Conservation (phyloP, 2,329 filamentous ascomycete genomes). For the Daldinia sp. region DNA sequence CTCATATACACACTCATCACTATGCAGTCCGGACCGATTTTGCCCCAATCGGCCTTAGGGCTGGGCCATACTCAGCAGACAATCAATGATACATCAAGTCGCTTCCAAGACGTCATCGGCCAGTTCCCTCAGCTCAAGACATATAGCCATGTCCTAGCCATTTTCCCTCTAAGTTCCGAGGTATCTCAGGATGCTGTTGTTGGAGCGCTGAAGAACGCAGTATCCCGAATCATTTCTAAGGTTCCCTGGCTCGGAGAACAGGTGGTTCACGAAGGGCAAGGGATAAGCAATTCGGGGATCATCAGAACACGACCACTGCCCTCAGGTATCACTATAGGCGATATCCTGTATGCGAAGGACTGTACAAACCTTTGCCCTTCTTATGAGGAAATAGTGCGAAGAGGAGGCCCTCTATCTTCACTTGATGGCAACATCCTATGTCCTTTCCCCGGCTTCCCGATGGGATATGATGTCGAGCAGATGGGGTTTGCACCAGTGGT, state of each 20-base stretch:
- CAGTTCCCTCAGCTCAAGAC: conserved; percentile 5
- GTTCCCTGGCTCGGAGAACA: not conserved
- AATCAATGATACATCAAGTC: not conserved
- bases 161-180: not conserved
- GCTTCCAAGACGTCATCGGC: not conserved
- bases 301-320: not conserved
- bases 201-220: not conserved
- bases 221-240: not conserved
- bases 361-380: not conserved
- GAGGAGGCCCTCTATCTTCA: not conserved
- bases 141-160: not conserved
- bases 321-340: not conserved
- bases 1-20: not conserved
- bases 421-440: conserved; percentile 50
- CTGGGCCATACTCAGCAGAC: not conserved
- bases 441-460: conserved; percentile 48
- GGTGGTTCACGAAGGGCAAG: not conserved
- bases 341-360: not conserved
- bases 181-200: not conserved
- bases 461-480: conserved; percentile 40
- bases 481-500: conserved; percentile 36
- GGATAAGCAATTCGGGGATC: not conserved
- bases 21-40: conserved; percentile 1
- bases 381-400: not conserved
- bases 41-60: not conserved